phyloP scores from a whole-genome alignment of 306 rosid species.

The Prunus mira region DNA sequence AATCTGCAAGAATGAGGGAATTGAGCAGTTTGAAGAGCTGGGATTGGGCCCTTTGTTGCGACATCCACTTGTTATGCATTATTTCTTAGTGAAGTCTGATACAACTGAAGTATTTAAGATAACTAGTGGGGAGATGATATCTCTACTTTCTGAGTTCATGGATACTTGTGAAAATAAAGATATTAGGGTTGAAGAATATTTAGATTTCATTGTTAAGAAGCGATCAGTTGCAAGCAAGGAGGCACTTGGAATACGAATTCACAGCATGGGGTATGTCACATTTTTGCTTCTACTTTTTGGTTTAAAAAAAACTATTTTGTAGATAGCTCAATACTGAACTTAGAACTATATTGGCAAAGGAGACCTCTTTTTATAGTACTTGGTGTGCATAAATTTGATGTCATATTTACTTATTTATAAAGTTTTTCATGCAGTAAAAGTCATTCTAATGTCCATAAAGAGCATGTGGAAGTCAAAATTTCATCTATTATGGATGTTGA shows the following conservation, averaged over 20 bases:
- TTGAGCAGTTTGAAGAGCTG: conserved; percentile 62
- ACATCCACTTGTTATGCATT: conserved; percentile 74
- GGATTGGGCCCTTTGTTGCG: conserved; percentile 80
- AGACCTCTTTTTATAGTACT: not conserved
- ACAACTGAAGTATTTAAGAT: conserved; percentile 56
- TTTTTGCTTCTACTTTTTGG: conserved; percentile 17
- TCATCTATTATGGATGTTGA: not conserved
- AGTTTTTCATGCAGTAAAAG: not conserved
- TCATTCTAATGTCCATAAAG: not conserved
- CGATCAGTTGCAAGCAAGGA: conserved; percentile 50
- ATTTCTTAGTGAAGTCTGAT: conserved; percentile 51
- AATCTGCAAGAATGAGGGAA: conserved; percentile 68
- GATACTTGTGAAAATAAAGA: conserved; percentile 23
- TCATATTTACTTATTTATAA: not conserved
- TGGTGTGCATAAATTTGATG: not conserved
- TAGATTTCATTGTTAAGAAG: conserved; percentile 67
- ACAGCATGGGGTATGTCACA: conserved; percentile 64
- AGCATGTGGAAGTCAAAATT: not conserved
- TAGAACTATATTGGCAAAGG: not conserved
- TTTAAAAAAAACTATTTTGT: not conserved
- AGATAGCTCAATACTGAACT: not conserved
- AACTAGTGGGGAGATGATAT: conserved; percentile 52
- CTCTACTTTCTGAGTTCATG: conserved; percentile 39
- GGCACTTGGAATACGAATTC: conserved; percentile 73
- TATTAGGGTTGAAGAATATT: conserved; percentile 49